Evolutionary conservation across 2,329 filamentous ascomycete species (phyloP).

Genomic region (Myriosclerotinia duriaeana): DNA sequence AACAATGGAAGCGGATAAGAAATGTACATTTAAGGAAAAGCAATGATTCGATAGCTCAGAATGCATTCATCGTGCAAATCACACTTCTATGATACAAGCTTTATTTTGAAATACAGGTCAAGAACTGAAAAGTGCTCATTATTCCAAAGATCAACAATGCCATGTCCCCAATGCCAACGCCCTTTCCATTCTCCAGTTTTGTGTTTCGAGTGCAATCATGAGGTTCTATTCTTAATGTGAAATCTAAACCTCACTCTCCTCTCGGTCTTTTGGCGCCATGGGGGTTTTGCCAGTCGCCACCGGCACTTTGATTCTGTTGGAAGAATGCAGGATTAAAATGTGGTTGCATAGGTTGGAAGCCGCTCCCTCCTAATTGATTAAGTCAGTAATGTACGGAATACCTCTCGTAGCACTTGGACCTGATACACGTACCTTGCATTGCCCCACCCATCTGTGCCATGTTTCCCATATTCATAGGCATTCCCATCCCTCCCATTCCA

Average conservation of each 20-base stretch:
- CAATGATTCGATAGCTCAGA: slow-evolving; percentile 14
- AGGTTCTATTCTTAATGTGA: neutral
- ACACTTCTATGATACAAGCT: slow-evolving; percentile 24
- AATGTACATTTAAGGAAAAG: neutral
- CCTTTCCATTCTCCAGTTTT: slow-evolving; percentile 12
- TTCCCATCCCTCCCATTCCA: slow-evolving; percentile 46
- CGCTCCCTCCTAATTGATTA: slow-evolving; percentile 42
- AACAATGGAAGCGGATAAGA: neutral
- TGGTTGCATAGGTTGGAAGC: slow-evolving; percentile 67
- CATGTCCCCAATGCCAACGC: slow-evolving; percentile 18
- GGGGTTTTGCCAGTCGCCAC: slow-evolving; percentile 70
- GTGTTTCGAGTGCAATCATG: neutral
- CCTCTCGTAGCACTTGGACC: neutral
- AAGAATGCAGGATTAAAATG: slow-evolving; percentile 77
- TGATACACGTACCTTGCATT: slow-evolving; percentile 55
- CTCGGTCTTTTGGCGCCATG: slow-evolving; percentile 78
- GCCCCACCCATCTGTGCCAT: slow-evolving; percentile 48
- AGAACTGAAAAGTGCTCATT: slow-evolving; percentile 21
- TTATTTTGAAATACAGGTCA: slow-evolving; percentile 23
- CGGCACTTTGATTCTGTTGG: slow-evolving; percentile 48
- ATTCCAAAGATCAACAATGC: slow-evolving; percentile 22
- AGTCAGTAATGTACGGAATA: slow-evolving; percentile 13
- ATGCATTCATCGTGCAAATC: slow-evolving; percentile 12
- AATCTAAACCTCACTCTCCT: slow-evolving; percentile 52
- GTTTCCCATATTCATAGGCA: slow-evolving; percentile 47